Evolutionary conservation across 176 grass and related monocot genomes (phyloP), one percentile per base, ranked within the genome.

Genomic region (Cenchrus purpureus): DNA sequence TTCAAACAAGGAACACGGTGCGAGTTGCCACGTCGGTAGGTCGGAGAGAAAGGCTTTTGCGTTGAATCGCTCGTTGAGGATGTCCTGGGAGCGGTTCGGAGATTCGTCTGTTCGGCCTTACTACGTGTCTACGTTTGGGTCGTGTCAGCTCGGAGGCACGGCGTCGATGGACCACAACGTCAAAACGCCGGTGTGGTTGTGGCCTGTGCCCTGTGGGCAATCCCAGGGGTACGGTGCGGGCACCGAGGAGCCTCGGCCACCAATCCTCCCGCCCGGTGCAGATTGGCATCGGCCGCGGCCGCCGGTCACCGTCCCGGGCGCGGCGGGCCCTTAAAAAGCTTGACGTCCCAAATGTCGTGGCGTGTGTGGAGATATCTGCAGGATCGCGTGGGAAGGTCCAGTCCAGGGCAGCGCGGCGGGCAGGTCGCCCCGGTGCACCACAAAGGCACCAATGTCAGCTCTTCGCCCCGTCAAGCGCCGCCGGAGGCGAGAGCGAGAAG

Each of bases 391-490:
- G 86, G 8, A 71, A 68, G 12, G 64, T 77, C 49, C 2, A 5
- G 64, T 77, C 49, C 2, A 5, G 25, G 12, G 22, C 20, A 32
- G 31, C 31, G 2, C 31, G 61, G 40, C 20, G 45, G 44, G 0
- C 44, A 45, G 44, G 44, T 32, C 31, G 31, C 31, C 2, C 31
- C 31, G 31, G 31, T 32, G 31, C 31, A 32, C 31, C 31, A 32
- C 31, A 0, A 32, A 32, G 31, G 31, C 31, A 32, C 31, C 31
- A 32, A 32, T 5, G 48, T 69, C 78, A 81, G 29, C 87, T 81
- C 87, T 89, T 89, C 0, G 31, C 31, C 5, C 1, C 7, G 31
- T 4, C 70, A 49, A 34, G 46, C 15, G 88, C 72, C 65, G 65
- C 1, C 7, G 6, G 44, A 45, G 10, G 42, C 20, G n/a, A 20